Base-by-base conservation (phyloP, 202 grass and related monocot species). In the Zizania palustris region DNA sequence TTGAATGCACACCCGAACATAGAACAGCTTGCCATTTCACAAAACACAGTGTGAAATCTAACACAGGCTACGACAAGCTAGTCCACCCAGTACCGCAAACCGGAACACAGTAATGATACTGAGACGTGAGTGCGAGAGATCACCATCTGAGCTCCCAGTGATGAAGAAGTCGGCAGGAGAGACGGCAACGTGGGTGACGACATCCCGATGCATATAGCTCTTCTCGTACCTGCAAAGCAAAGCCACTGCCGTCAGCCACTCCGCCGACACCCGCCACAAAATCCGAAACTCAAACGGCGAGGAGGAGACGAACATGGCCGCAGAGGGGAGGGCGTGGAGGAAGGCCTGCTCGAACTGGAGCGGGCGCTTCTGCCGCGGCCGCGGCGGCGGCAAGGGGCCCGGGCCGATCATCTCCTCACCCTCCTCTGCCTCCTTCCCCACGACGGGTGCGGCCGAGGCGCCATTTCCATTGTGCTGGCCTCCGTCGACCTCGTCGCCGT, bases 121-220 rank as follows among this genome's bases (percentile, higher is more conserved):
- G 67, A 81, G 36, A 70, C 11, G 21, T 16, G 20, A 36, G 53
- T 56, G 9, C 35, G 42, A 55, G 67, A 62, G 62, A 38, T 49
- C 59, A 98, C 89, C 96, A 76, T 95, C 96, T 19, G 80, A 84
- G 60, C 92, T 99, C 56, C 91, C 96, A 14, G 96, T 99, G 63
- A 99, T 95, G 78, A 99, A 99, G 83, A 95, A 99, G 49, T 99
- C 96, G 0, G 92, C 87, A 0, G 85, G 75, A 3, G 91, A 95
- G 8, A 92, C 87, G 0, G 96, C 89, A 1, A 99, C 96, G 49
- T 95, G 96, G 18, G 91, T 99, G 62, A 99, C 96, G 14, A 99
- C 92, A 59, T 99, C 96, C 56, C 96, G 82, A 58, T 99, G 96
- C 96, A 99, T 99, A 59, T 95, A 99, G 82, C 96, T 99, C 85